Evolutionary conservation across 352 stramenopile species (phyloP).

Genomic region (Aphanomyces astaci): DNA sequence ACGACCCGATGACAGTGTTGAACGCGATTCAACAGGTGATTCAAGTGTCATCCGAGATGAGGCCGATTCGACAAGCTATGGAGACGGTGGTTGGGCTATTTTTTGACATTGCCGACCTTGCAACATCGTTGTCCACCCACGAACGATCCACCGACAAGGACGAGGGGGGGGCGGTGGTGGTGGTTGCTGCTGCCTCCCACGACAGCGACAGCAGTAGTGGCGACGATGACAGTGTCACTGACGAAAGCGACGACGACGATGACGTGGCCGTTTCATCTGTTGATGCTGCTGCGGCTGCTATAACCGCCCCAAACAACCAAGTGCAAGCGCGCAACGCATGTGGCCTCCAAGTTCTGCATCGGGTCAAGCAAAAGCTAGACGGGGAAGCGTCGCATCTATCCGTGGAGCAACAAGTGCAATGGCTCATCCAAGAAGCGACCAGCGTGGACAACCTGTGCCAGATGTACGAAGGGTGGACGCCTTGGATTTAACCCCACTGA

Average conservation of each 20-base stretch:
- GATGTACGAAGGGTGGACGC: constrained; percentile 87
- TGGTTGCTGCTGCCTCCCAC: not conserved
- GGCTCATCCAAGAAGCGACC: constrained; percentile 69
- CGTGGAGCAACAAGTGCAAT: constrained; percentile 56
- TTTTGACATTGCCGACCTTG: constrained; percentile 11
- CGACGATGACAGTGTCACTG: too few species aligned
- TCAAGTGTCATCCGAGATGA: too few species aligned
- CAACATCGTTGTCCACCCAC: not conserved
- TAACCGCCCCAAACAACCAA: constrained; percentile 12
- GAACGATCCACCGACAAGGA: constrained; percentile 3
- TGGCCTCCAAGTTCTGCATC: constrained; percentile 57
- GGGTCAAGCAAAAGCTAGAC: constrained; percentile 67
- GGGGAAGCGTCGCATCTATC: constrained; percentile 39
- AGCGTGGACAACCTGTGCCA: constrained; percentile 76
- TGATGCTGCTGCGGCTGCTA: too few species aligned
- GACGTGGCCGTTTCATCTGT: constrained; percentile 18
- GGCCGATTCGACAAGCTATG: not conserved
- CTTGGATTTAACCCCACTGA: constrained; percentile 63
- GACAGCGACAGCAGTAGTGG: not conserved
- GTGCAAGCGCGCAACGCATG: constrained; percentile 41
- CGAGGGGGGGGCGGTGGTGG: too few species aligned
- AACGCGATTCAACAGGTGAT: too few species aligned
- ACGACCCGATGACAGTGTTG: too few species aligned
- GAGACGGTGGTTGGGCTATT: not conserved
- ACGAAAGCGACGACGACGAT: constrained; percentile 1